Base-by-base conservation (phyloP, 2,329 filamentous ascomycete genomes). In the Paraphoma chrysanthemicola region DNA sequence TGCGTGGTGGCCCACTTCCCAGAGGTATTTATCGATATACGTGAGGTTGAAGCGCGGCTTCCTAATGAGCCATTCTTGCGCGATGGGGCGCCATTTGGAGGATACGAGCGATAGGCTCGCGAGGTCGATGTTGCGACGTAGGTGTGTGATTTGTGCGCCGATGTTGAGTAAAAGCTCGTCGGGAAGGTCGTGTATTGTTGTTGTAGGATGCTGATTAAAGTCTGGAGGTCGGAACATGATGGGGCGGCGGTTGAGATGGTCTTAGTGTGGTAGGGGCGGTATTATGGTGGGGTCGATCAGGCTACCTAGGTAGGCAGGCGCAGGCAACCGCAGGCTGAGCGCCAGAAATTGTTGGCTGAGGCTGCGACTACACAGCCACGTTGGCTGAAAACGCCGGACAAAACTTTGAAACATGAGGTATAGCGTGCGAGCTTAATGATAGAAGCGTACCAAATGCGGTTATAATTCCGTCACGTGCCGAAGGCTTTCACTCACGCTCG, bases 11-110 rank as follows among this genome's bases (percentile, higher is more conserved):
- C 47, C 38, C 6, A 67, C 31, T 42, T 57, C 39, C 41, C 54
- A 56, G 38, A 68, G 55, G 30, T 60, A 67, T 17, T 48, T 23
- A 39, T 64, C 57, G 42, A 67, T 63, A 4, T 53, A 18, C 3
- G 39, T 42, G n/a, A 67, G 41, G n/a, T 66, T 51, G 51, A 69
- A 60, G 23, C 43, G 18, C 2, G 66, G 64, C 9, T 53, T 45
- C 43, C 52, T 57, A 11, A 67, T 45, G 14, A 69, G 50, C 38
- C 48, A 45, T 51, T 69, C 64, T 36, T 67, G 59, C 9, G 56
- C 66, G 31, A 67, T 49, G 6, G 48, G 41, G 3, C 56, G 54
- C 43, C 63, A 54, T 45, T 42, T 50, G 3, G 51, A 59, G 3
- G 56, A 63, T 10, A 57, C 55, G n/a, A 67, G 60, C 3, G 62